Evolutionary conservation across 2,329 filamentous ascomycete species (phyloP), one percentile per base, ranked within the genome.

Genomic region (Penicillium capsulatum): DNA sequence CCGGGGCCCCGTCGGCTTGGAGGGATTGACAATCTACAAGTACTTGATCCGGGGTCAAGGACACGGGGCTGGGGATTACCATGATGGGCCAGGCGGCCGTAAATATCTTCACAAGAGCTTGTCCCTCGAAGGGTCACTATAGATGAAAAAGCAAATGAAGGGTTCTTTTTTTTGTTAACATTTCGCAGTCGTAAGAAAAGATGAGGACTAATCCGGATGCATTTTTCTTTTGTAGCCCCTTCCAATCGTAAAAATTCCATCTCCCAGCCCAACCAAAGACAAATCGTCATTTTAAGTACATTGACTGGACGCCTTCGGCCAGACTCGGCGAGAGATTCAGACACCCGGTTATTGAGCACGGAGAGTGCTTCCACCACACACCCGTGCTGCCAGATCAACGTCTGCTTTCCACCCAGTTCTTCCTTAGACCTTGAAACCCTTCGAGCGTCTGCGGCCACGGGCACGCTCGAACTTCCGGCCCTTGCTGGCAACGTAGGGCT

Each of bases 371-470:
- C 41, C 45, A 38, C 34, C 33, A 42, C 35, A 44, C 31, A 40
- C 39, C 35, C 40, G 45, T 40, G 47, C 46, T 41, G 40, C 31
- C 34, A 34, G 35, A 31, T 39, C 26, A 19, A 41, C 34, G 34
- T 38, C 49, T 34, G 32, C 34, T 47, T 32, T 51, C 37, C 36
- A 47, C 28, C 36, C 47, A 29, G 36, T 38, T 40, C 30, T 48
- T n/a, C n/a, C n/a, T 87, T 95, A 98, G 71, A 98, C 92, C 89
- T 98, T 98, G 90, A 98, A 98, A 81, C 94, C 92, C 68, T 86
- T 83, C 65, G 90, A 97, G 72, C 89, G 80, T 84, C 92, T 94
- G 76, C 92, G 90, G 75, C 92, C 94, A 92, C 92, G 90, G 67
- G 90, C 92, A 67, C 83, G 81, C 84, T 98, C 94, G 80, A 98